Evolutionary conservation across 2,329 filamentous ascomycete species (phyloP).

Genomic region (Pyrenophora graminea): DNA sequence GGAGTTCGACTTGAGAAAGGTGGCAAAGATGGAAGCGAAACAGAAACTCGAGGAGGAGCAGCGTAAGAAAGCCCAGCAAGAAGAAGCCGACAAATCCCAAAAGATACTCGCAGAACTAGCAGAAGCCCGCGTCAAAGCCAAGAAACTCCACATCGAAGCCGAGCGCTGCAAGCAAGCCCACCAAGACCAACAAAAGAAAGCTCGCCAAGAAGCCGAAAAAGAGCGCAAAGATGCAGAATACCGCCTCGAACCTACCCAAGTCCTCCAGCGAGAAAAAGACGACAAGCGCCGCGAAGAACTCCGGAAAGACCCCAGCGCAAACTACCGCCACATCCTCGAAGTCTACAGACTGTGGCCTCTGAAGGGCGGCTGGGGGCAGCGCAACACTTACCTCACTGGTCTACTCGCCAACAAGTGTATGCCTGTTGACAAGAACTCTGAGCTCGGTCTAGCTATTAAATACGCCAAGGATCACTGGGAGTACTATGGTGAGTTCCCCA

Average conservation of each 20-base stretch:
- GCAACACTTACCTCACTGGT: background rate
- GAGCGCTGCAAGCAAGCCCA: no score
- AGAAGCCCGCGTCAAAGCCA: no score
- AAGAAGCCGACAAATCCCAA: no score
- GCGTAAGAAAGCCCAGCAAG: no score
- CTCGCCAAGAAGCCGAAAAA: background rate
- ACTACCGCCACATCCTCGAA: slow-evolving; percentile 17
- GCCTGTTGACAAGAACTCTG: slow-evolving; percentile 6
- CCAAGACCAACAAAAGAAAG: no score
- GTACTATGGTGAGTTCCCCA: slow-evolving; percentile 4
- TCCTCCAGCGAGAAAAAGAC: slow-evolving; percentile 2
- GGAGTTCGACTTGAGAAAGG: no score
- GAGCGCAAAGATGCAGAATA: background rate
- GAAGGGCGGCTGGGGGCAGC: background rate
- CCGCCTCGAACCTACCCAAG: background rate
- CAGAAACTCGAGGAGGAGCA: no score
- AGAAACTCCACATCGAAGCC: no score
- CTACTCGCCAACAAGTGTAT: slow-evolving; percentile 17
- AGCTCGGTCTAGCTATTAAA: slow-evolving; percentile 13
- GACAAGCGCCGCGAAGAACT: slow-evolving; percentile 6
- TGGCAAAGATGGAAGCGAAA: no score
- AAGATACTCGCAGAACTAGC: no score
- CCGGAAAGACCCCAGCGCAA: slow-evolving; percentile 5
- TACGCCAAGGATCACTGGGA: slow-evolving; percentile 22
- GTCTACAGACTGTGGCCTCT: background rate